Evolutionary conservation across 106 monocot species (phyloP).

Genomic region (Platanthera guangdongensis): DNA sequence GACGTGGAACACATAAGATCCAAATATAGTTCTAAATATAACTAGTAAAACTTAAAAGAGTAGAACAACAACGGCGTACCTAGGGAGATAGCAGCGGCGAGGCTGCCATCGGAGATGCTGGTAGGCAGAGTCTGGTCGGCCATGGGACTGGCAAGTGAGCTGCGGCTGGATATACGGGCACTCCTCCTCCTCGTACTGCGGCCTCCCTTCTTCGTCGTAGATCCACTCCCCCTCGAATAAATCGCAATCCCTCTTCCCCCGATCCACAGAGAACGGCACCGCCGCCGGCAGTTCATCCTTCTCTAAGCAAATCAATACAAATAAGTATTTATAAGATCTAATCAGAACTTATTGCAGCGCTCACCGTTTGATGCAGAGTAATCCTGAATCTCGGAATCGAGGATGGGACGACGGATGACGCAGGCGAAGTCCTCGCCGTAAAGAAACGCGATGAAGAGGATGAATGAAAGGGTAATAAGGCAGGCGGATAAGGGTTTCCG

Average conservation of each 20-base stretch:
- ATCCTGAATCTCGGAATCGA: not conserved
- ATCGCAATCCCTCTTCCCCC: constrained; percentile 25
- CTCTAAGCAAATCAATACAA: constrained; percentile 16
- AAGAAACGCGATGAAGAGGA: constrained; percentile 30
- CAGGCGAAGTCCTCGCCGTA: constrained; percentile 38
- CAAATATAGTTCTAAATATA: no score
- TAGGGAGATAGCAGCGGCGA: constrained; percentile 56
- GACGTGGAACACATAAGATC: no score
- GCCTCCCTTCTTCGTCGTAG: constrained; percentile 35
- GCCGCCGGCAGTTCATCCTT: constrained; percentile 4
- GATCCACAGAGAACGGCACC: constrained; percentile 43
- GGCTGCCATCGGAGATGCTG: constrained; percentile 91
- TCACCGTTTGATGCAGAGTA: not conserved
- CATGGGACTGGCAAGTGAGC: constrained; percentile 78
- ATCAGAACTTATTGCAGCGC: not conserved
- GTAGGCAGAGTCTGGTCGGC: constrained; percentile 62
- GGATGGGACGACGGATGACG: constrained; percentile 12
- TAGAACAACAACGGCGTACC: constrained; percentile 18
- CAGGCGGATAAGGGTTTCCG: constrained; percentile 15
- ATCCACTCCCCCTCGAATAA: constrained; percentile 52
- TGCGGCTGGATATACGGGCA: constrained; percentile 73
- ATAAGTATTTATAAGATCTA: not conserved
- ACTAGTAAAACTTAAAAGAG: not conserved
- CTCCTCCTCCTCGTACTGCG: constrained; percentile 40
- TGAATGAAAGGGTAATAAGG: constrained; percentile 29